A percentile compares a stretch with the other conserved stretches of the same genome.
Evolutionary conservation across 257 asterid genomes (phyloP).

Genomic region (Phtheirospermum japonicum): DNA sequence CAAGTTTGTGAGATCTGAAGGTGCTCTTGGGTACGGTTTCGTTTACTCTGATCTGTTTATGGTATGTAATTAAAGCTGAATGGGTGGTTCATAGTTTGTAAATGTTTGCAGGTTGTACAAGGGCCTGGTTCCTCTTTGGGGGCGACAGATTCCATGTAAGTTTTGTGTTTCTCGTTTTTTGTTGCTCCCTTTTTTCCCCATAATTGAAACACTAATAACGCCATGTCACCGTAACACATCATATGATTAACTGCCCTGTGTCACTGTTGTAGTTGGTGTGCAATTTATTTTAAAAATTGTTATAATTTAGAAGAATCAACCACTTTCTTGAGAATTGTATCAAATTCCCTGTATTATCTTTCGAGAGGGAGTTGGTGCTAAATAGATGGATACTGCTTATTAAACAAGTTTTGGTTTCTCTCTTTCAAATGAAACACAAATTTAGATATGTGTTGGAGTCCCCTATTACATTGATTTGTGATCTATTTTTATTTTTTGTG

Average conservation of each 20-base stretch:
- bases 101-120: conserved; percentile 61
- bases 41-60: not conserved
- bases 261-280: not conserved
- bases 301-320: not conserved
- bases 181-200: not conserved
- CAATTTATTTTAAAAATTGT: not conserved
- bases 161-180: not conserved
- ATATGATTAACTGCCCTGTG: too few species aligned
- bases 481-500: not conserved
- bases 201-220: too few species aligned
- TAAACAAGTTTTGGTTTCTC: not conserved
- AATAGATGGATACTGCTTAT: not conserved
- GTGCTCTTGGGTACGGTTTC: conserved; percentile 56
- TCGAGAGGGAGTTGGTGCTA: not conserved
- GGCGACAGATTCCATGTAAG: conserved; percentile 95
- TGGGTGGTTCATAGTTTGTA: not conserved
- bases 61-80: not conserved
- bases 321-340: not conserved
- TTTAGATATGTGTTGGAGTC: not conserved
- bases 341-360: not conserved
- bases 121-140: conserved; percentile 90
- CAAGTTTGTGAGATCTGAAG: conserved; percentile 68
- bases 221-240: not conserved
- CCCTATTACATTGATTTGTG: not conserved
- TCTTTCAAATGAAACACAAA: not conserved